Conservation (phyloP, 176 grass and related monocot genomes). For the Themeda triandra region DNA sequence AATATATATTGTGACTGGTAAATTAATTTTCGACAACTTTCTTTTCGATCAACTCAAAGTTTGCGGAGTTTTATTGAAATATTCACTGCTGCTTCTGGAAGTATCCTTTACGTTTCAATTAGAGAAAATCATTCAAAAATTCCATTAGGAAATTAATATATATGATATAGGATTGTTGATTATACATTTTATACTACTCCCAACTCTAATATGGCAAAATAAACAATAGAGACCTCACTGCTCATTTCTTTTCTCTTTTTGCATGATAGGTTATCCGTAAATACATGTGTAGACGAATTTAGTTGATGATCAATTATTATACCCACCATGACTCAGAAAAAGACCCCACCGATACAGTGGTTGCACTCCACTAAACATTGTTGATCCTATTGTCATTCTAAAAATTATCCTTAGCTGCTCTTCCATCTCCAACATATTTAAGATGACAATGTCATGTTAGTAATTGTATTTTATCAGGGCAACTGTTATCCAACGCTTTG, state of each 20-base stretch:
- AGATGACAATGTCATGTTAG: neutral
- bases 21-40: neutral
- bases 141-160: neutral
- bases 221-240: neutral
- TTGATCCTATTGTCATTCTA: neutral
- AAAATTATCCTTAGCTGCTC: neutral
- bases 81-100: neutral
- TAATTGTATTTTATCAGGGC: neutral
- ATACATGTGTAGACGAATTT: neutral
- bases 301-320: slow-evolving; percentile 2
- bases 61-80: neutral
- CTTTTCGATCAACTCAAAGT: neutral
- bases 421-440: neutral
- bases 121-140: neutral
- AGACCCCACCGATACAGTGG: neutral
- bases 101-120: neutral
- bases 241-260: neutral
- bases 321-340: neutral
- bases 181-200: neutral
- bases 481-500: too few species aligned
- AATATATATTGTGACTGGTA: neutral
- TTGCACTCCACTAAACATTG: neutral
- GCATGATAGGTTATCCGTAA: neutral
- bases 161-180: neutral
- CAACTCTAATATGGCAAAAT: neutral